A percentile compares a stretch with the other conserved stretches of the same genome.
These are phyloP conservation scores for Nothophytophthora sp. DNA, from an alignment of 352 stramenopile species.

Conservation along the genomic window DNA sequence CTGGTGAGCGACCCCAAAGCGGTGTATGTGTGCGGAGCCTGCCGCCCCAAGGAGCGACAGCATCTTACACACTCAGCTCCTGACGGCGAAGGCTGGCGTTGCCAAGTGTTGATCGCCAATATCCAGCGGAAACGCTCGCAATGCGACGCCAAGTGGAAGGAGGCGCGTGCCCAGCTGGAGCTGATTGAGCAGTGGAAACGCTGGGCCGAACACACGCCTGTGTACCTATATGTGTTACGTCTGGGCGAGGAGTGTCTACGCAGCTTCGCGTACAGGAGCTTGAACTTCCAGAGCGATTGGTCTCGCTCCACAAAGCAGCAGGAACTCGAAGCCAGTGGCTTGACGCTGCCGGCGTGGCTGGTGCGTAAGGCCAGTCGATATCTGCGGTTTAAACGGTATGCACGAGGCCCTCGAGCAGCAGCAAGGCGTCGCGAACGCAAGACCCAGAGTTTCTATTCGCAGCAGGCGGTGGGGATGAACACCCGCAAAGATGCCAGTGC, in stretches of 20 bases:
- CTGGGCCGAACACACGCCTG: slow-evolving; percentile 71
- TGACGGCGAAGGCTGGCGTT: slow-evolving; percentile 55
- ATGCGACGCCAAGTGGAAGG: slow-evolving; percentile 68
- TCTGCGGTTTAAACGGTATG: slow-evolving; percentile 84
- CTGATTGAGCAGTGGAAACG: slow-evolving; percentile 71
- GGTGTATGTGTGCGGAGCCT: slow-evolving; percentile 74
- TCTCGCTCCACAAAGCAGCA: slow-evolving; percentile 50
- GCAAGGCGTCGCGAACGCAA: slow-evolving; percentile 61
- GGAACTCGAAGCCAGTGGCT: slow-evolving; percentile 31
- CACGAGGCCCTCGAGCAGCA: slow-evolving; percentile 63
- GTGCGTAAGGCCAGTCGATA: slow-evolving; percentile 82
- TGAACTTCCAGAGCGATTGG: slow-evolving; percentile 81
- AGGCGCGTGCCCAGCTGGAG: slow-evolving; percentile 54
- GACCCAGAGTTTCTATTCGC: slow-evolving; percentile 76
- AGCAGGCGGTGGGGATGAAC: slow-evolving; percentile 53
- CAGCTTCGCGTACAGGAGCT: slow-evolving; percentile 70
- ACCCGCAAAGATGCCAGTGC: slow-evolving; percentile 57
- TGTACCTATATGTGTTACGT: slow-evolving; percentile 84
- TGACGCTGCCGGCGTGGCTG: slow-evolving; percentile 59
- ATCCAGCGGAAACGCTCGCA: slow-evolving; percentile 72
- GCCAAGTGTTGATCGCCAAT: slow-evolving; percentile 66
- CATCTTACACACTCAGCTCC: slow-evolving; percentile 34
- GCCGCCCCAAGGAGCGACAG: slow-evolving; percentile 59
- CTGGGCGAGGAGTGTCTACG: slow-evolving; percentile 87
- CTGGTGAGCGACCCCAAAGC: slow-evolving; percentile 69